Conservation (phyloP, 202 grass and related monocot species). For the Setaria italica region DNA sequence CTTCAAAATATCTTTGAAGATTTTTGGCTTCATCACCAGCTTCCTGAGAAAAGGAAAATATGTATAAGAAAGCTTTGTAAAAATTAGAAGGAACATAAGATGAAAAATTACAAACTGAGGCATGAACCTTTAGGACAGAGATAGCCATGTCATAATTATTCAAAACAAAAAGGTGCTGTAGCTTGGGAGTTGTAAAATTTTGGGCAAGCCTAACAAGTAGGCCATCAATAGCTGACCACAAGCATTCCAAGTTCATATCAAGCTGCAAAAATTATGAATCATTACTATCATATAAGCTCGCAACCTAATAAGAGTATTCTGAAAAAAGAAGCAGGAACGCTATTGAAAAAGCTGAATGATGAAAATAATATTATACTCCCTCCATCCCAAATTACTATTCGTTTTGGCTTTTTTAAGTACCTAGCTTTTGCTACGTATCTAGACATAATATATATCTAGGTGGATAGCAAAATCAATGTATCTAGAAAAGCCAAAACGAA, state of each 20-base stretch:
- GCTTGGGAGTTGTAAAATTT: conserved; percentile 67
- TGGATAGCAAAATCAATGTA: too few relatives aligned
- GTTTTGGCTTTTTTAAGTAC: too few relatives aligned
- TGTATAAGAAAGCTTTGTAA: conserved; percentile 2
- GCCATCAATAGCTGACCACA: conserved; percentile 72
- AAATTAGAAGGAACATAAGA: not conserved
- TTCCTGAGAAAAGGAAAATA: conserved; percentile 60
- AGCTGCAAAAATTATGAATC: conserved; percentile 64
- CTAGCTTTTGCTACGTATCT: too few relatives aligned
- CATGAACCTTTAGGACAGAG: conserved; percentile 78
- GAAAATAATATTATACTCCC: not conserved
- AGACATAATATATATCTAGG: too few relatives aligned
- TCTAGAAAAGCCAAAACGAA: too few relatives aligned
- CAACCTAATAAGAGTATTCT: conserved; percentile 15
- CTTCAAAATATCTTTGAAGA: conserved; percentile 72
- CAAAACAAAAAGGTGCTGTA: conserved; percentile 82
- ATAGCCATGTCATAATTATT: conserved; percentile 98
- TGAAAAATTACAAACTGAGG: not conserved
- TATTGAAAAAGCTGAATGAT: conserved; percentile 12
- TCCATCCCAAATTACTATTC: too few relatives aligned
- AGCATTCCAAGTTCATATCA: conserved; percentile 79
- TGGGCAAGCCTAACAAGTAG: conserved; percentile 63
- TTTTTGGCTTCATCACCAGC: conserved; percentile 59
- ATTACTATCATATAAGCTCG: conserved; percentile 34
- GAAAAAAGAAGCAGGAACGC: not conserved